Evolutionary conservation across 352 stramenopile species (phyloP).

Genomic region (Phytophthora macrochlamydospora): DNA sequence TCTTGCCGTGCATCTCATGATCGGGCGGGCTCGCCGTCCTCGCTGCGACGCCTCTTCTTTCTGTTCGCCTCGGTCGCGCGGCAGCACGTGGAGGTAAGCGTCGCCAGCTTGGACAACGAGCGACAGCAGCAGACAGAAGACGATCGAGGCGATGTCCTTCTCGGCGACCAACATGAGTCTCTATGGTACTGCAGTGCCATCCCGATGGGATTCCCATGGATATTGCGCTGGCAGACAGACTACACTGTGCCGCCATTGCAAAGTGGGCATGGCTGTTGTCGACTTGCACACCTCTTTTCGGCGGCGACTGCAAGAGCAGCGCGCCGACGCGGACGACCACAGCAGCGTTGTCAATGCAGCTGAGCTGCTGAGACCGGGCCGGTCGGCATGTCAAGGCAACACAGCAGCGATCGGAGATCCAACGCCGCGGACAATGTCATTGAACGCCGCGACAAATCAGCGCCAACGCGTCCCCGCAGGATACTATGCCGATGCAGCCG

Average conservation of each 20-base stretch:
- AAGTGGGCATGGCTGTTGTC: background rate
- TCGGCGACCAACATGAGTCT: too few relatives aligned
- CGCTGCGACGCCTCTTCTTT: slow-evolving; percentile 8
- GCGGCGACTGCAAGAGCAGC: background rate
- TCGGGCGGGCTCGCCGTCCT: slow-evolving; percentile 15
- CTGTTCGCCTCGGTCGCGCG: slow-evolving; percentile 17
- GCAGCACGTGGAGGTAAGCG: background rate
- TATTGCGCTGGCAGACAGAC: background rate
- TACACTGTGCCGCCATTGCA: background rate
- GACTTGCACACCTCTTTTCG: background rate
- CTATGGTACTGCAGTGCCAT: too few relatives aligned
- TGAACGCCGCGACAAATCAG: background rate
- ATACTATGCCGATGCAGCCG: background rate
- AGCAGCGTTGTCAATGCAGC: background rate
- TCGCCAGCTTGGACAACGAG: background rate
- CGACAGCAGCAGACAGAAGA: background rate
- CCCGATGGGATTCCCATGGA: too few relatives aligned
- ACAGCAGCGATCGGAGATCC: background rate
- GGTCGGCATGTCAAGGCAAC: background rate
- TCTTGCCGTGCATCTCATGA: slow-evolving; percentile 32
- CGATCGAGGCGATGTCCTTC: background rate
- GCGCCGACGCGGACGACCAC: background rate
- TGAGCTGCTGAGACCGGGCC: background rate
- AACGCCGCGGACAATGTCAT: background rate
- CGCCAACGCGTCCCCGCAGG: background rate